A percentile compares a stretch with the other conserved stretches of the same genome.
Conservation (phyloP, 208 protist species). For the Sergeia podlipaevii region DNA sequence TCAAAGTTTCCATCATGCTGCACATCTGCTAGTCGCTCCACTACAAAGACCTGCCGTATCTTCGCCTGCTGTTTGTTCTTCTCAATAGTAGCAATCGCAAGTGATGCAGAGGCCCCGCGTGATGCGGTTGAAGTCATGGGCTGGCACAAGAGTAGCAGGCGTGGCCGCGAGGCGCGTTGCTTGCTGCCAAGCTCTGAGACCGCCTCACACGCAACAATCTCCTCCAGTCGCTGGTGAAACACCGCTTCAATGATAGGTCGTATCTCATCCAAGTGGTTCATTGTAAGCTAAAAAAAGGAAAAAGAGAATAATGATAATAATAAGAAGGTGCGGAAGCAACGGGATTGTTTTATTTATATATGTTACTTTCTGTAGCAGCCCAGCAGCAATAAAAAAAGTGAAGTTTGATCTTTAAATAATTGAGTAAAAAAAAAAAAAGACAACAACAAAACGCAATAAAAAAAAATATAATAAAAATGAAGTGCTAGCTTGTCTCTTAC, state of each 20-base stretch:
- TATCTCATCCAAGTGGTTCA: conserved; percentile 44
- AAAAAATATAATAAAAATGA: conserved; percentile 10
- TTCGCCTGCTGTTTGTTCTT: conserved; percentile 36
- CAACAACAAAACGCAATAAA: neutral
- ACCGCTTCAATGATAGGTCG: conserved; percentile 48
- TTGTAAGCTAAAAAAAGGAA: conserved; percentile 13
- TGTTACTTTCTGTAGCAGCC: neutral
- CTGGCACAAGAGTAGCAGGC: conserved; percentile 54
- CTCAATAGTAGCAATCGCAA: conserved; percentile 35
- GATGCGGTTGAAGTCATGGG: conserved; percentile 21
- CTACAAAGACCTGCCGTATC: conserved; percentile 63
- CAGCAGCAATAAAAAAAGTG: conserved; percentile 11
- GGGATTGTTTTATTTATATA: neutral
- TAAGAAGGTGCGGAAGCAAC: neutral
- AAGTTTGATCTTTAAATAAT: conserved; percentile 5
- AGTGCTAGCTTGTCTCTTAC: too few species aligned
- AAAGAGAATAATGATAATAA: too few species aligned
- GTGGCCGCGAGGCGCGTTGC: conserved; percentile 32
- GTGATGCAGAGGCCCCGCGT: neutral
- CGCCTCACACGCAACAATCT: conserved; percentile 67
- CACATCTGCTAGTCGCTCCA: conserved; percentile 67
- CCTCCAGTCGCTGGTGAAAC: conserved; percentile 72
- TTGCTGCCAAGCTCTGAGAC: conserved; percentile 60
- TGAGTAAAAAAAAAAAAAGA: conserved; percentile 6
- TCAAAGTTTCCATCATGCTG: conserved; percentile 76